Percentiles rank a stretch among this genome's conserved stretches.
Evolutionary conservation across 768 basidiomycete genomes (phyloP).

Genomic region (Pulveroboletus sp.): DNA sequence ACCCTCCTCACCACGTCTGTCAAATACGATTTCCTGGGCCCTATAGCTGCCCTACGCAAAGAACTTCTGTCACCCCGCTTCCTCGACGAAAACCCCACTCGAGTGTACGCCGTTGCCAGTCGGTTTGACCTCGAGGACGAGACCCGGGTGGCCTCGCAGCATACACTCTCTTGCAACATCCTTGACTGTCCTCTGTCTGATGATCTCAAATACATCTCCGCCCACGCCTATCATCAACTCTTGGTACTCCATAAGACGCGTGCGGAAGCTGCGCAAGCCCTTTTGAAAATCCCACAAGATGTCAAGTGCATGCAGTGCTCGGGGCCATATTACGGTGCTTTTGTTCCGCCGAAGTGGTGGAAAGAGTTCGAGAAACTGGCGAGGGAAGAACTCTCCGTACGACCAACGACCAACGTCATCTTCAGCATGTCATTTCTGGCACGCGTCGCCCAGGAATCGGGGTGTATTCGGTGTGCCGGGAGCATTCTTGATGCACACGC

Average conservation of each 20-base stretch:
- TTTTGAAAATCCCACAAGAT: constrained; percentile 43
- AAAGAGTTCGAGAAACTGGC: constrained; percentile 52
- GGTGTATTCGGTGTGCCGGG: constrained; percentile 60
- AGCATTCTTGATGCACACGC: constrained; percentile 61
- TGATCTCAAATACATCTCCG: constrained; percentile 62
- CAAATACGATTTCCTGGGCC: constrained; percentile 59
- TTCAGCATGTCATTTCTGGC: constrained; percentile 60
- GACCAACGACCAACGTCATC: constrained; percentile 56
- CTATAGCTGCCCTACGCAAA: constrained; percentile 44
- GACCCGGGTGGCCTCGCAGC: constrained; percentile 52
- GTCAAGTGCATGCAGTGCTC: constrained; percentile 70
- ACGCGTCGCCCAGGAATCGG: constrained; percentile 42
- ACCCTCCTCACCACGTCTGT: constrained; percentile 47
- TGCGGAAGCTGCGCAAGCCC: constrained; percentile 41
- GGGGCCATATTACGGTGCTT: constrained; percentile 40
- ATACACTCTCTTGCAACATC: constrained; percentile 51
- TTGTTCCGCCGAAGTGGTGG: constrained; percentile 67
- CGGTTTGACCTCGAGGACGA: constrained; percentile 62
- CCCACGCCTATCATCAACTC: constrained; percentile 63
- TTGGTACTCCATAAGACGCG: constrained; percentile 56
- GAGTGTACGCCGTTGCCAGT: constrained; percentile 68
- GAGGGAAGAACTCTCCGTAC: constrained; percentile 48
- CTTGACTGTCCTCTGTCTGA: constrained; percentile 54
- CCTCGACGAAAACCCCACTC: constrained; percentile 44
- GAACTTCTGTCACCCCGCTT: constrained; percentile 49